Percentiles rank a stretch among this genome's conserved stretches.
Conservation (phyloP, 2,329 filamentous ascomycete genomes). For the Monilinia fructigena region DNA sequence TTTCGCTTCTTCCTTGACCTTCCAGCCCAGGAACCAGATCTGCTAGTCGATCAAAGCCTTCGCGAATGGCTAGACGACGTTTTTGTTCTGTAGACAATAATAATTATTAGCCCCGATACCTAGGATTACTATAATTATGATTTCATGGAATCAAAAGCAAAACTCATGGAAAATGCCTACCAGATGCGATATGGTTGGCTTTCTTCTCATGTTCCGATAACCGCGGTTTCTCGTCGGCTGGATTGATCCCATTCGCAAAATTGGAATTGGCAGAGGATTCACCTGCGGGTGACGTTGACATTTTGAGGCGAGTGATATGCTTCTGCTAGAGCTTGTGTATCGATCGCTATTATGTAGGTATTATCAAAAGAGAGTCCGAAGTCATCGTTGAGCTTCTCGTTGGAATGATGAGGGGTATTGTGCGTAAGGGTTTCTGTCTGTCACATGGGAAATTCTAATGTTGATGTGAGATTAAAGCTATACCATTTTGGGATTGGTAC, state of each 20-base stretch:
- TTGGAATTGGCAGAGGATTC: constrained; percentile 36
- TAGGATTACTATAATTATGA: neutral
- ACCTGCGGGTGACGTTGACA: constrained; percentile 33
- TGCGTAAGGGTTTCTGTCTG: neutral
- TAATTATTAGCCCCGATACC: neutral
- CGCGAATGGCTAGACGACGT: constrained; percentile 53
- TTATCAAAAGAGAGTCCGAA: constrained; percentile 16
- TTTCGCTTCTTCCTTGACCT: constrained; percentile 68
- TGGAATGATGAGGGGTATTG: neutral
- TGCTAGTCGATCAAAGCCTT: constrained; percentile 67
- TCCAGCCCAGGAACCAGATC: constrained; percentile 66
- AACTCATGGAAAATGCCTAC: constrained; percentile 25
- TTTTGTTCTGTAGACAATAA: constrained; percentile 48
- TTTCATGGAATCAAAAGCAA: neutral
- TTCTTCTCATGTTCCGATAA: constrained; percentile 71
- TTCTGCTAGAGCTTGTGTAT: constrained; percentile 21
- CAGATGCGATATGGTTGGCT: constrained; percentile 68
- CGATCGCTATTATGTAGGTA: constrained; percentile 9
- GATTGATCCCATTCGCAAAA: constrained; percentile 31
- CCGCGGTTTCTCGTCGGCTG: constrained; percentile 55
- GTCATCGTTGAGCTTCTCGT: constrained; percentile 6
- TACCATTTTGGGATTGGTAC: constrained; percentile 14
- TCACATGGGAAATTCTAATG: constrained; percentile 17
- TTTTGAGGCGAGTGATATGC: constrained; percentile 20
- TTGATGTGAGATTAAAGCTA: neutral